These are phyloP conservation scores for Leccinum olivaceopallidum DNA, from an alignment of 768 basidiomycete species.

Conservation along the genomic window DNA sequence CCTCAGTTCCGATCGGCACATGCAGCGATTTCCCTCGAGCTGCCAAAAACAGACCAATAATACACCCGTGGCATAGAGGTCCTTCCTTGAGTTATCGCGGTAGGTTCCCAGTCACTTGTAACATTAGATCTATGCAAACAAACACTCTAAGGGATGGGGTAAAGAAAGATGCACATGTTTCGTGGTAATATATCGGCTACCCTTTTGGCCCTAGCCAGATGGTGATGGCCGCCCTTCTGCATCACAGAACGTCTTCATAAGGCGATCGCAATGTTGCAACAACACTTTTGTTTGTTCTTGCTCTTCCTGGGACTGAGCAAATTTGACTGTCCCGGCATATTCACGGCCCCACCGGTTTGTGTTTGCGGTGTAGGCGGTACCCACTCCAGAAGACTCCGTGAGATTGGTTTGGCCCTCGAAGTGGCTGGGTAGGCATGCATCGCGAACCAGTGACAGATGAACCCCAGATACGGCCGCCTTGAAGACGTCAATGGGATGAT, in stretches of 20 bases:
- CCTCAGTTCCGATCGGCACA: constrained; percentile 60
- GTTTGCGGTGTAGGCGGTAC: constrained; percentile 53
- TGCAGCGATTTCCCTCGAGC: constrained; percentile 43
- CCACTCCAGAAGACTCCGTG: constrained; percentile 15
- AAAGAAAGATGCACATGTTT: background rate
- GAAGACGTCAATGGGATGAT: constrained; percentile 61
- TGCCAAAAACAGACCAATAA: constrained; percentile 20
- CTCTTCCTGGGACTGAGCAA: constrained; percentile 54
- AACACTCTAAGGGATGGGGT: background rate
- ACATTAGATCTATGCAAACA: constrained; percentile 6
- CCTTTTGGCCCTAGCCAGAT: constrained; percentile 13
- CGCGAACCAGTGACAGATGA: constrained; percentile 60
- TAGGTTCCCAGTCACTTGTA: background rate
- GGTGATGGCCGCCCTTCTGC: constrained; percentile 29
- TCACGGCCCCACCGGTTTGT: constrained; percentile 58
- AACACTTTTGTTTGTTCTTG: constrained; percentile 47
- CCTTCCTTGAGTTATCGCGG: background rate
- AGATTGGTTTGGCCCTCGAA: constrained; percentile 8
- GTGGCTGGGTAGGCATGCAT: constrained; percentile 46
- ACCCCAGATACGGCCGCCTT: constrained; percentile 69
- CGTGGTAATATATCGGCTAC: background rate
- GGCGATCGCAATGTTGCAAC: constrained; percentile 53
- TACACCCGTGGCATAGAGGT: background rate
- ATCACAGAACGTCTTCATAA: constrained; percentile 44
- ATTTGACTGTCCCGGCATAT: constrained; percentile 47